Base-by-base conservation (phyloP, 495 filamentous ascomycete genomes). In the Wilcoxina mikolae region DNA sequence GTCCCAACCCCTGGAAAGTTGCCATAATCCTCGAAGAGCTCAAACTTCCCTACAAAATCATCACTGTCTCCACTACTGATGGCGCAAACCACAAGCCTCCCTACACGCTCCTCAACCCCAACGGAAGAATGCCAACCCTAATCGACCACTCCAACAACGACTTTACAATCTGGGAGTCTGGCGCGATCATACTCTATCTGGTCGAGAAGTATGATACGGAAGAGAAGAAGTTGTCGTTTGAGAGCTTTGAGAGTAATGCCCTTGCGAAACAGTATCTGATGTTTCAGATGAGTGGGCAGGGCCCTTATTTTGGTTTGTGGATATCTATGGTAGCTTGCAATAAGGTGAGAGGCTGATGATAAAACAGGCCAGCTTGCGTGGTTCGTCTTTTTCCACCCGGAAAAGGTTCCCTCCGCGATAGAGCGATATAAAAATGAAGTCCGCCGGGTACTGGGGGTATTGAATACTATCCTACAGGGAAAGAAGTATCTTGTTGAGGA, bases 131-230 rank as follows among this genome's bases (percentile, higher is more conserved):
- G 10, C 81, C 76, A 0, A 52, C 71, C 0, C 57, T 70, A 43
- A 78, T 86, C 53, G 65, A 82, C 45, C 83, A 86, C 64, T 74
- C 77, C 22, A 86, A 88, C 70, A 82, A 76, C 0, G 74, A 69
- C 54, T 68, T 82, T 57, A 78, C 70, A 0, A 60, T 87, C 11
- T 86, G 81, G 80, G 83, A 87, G 60, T 81, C 78, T 3, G 83
- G 82, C 51, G 84, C 84, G 15, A 85, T 85, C 66, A 55, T 85
- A 58, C 70, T 81, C 55, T 88, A 88, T 62, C 69, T 87, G 17
- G 61, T 84, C 41, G 80, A 83, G 18, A 74, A 70, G n/a, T 88
- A 87, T 69, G 82, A 87, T 68, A 76, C 68, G 49, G 42, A 9
- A 5, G 65, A 76, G 10, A 67, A 77, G 54, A 78, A 72, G 54